Percentiles rank a stretch among this genome's conserved stretches.
phyloP scores from a whole-genome alignment of 140 eudicot genomes.

The Stevia rebaudiana region DNA sequence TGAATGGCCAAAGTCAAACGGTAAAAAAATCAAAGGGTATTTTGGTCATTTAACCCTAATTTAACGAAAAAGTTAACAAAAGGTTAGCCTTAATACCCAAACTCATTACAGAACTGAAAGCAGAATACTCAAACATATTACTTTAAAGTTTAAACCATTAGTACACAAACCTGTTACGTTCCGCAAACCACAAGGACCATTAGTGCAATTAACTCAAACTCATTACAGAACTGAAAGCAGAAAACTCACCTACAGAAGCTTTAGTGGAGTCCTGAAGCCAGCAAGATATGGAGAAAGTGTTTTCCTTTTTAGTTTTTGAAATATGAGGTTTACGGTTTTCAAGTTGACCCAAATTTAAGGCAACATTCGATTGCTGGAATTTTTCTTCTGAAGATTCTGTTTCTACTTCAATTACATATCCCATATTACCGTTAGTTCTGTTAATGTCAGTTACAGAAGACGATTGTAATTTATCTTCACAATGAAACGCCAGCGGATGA shows the following conservation, averaged over 20 bases:
- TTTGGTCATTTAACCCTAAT: too few species aligned
- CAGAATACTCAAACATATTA: too few species aligned
- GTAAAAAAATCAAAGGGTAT: too few species aligned
- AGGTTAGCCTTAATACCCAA: too few species aligned
- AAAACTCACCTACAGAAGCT: constrained; percentile 43
- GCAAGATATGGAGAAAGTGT: constrained; percentile 63
- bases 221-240: too few species aligned
- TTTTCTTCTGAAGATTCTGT: constrained; percentile 41
- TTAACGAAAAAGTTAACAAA: too few species aligned
- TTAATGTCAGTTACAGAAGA: constrained; percentile 26
- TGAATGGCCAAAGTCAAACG: too few species aligned
- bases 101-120: too few species aligned
- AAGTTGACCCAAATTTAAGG: constrained; percentile 16
- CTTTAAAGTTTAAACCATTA: too few species aligned
- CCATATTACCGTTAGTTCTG: constrained; percentile 38
- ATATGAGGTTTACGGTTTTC: constrained; percentile 28
- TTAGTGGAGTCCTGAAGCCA: constrained; percentile 50
- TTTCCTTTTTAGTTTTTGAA: constrained; percentile 45
- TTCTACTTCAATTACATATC: constrained; percentile 60
- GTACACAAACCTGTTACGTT: too few species aligned
- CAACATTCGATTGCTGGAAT: constrained; percentile 13
- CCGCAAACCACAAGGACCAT: too few species aligned
- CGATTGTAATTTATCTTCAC: constrained; percentile 47
- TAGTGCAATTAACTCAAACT: too few species aligned
- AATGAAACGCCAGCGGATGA: constrained; percentile 86